Conservation (phyloP, 768 basidiomycete species). For the Termitomyces bulborhizus region DNA sequence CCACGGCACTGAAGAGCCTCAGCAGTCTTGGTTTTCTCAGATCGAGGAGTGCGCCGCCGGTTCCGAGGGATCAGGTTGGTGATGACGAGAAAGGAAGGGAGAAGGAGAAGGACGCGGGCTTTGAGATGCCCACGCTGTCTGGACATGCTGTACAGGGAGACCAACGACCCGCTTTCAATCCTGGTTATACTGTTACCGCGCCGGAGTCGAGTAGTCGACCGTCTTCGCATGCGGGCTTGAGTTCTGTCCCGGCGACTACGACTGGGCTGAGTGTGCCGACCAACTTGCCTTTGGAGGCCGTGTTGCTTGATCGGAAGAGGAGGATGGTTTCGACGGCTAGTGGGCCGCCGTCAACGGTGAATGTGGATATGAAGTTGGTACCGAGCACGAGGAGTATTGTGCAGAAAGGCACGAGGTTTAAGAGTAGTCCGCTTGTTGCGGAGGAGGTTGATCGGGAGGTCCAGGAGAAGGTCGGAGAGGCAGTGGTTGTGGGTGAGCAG, state of each 20-base stretch:
- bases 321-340: slow-evolving; percentile 26
- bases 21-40: slow-evolving; percentile 45
- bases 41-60: slow-evolving; percentile 54
- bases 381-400: slow-evolving; percentile 8
- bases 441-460: slow-evolving; percentile 21
- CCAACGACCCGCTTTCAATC: not conserved
- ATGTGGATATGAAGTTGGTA: not conserved
- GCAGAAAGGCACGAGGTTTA: slow-evolving; percentile 55
- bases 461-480: not conserved
- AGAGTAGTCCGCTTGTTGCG: slow-evolving; percentile 62
- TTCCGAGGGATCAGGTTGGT: slow-evolving; percentile 30
- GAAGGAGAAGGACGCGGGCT: not conserved
- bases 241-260: slow-evolving; percentile 24
- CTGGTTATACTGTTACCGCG: not conserved
- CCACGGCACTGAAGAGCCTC: slow-evolving; percentile 38
- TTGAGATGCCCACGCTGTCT: not conserved
- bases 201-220: slow-evolving; percentile 4
- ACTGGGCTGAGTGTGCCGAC: slow-evolving; percentile 37
- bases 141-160: not conserved
- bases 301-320: slow-evolving; percentile 61
- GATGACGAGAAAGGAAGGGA: slow-evolving; percentile 2
- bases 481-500: not conserved
- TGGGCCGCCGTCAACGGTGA: slow-evolving; percentile 6
- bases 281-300: slow-evolving; percentile 53
- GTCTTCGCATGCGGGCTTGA: not conserved